Percentiles rank a stretch among this genome's conserved stretches.
phyloP scores from a whole-genome alignment of 306 rosid species.

The Quercus glauca region DNA sequence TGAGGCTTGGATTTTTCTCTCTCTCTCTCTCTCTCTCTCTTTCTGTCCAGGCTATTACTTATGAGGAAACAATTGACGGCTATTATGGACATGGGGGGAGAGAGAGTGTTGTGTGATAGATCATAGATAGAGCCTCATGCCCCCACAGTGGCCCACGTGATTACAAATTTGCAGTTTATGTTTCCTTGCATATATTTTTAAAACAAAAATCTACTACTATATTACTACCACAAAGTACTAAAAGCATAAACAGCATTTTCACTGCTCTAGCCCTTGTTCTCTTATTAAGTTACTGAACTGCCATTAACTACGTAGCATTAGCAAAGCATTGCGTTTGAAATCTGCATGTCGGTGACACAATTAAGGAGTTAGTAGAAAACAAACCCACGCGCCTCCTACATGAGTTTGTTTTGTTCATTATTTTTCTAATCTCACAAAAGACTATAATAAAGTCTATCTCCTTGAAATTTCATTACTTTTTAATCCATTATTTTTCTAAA shows the following conservation, averaged over 20 bases:
- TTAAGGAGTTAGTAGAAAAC: neutral
- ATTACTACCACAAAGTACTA: neutral
- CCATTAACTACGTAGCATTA: neutral
- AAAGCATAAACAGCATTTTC: neutral
- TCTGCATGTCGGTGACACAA: conserved; percentile 39
- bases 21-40: neutral
- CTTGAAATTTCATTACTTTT: neutral
- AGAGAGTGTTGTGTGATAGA: neutral
- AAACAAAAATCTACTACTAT: too few species aligned
- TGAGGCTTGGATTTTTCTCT: conserved; percentile 6
- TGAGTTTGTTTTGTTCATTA: neutral
- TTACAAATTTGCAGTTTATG: conserved; percentile 14
- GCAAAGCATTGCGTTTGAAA: conserved; percentile 13
- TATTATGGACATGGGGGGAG: conserved; percentile 29
- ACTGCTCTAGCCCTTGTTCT: neutral
- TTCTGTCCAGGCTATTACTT: conserved; percentile 20
- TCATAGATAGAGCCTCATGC: conserved; percentile 28
- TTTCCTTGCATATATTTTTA: neutral
- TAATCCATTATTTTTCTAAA: too few species aligned
- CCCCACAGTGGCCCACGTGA: conserved; percentile 71
- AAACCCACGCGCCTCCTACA: neutral
- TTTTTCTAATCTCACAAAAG: neutral
- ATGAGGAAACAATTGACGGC: conserved; percentile 55
- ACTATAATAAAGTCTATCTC: neutral
- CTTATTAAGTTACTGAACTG: neutral